phyloP scores from a whole-genome alignment of 2,329 filamentous ascomycete genomes.

The Diaporthe ampelina region DNA sequence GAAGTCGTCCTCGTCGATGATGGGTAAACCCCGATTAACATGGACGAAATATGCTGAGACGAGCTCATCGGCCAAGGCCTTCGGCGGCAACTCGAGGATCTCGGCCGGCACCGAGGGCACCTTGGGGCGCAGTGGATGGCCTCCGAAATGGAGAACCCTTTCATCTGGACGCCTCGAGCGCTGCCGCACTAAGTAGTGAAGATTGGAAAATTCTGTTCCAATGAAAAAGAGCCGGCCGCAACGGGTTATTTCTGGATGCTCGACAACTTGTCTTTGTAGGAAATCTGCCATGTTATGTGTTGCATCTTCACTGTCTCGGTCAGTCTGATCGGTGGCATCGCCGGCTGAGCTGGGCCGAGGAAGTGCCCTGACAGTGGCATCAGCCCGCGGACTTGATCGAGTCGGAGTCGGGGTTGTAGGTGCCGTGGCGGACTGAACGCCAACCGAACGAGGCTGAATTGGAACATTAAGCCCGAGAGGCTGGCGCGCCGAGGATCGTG shows the following conservation, averaged over 20 bases:
- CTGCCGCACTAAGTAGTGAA: conserved; percentile 3
- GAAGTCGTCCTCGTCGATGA: conserved; percentile 10
- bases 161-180: not conserved
- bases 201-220: conserved; percentile 7
- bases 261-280: not conserved
- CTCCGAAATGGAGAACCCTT: conserved; percentile 3
- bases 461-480: not conserved
- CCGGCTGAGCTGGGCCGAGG: not conserved
- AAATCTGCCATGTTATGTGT: conserved; percentile 12
- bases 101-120: not conserved
- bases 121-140: not conserved
- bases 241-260: conserved; percentile 6
- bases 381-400: not conserved
- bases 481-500: not conserved
- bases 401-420: not conserved
- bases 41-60: not conserved
- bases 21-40: not conserved
- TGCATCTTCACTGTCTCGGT: not conserved
- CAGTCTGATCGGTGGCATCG: not conserved
- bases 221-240: conserved; percentile 15
- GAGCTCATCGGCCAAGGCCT: conserved; percentile 6
- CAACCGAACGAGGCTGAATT: conserved; percentile 4
- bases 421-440: not conserved
- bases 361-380: too few relatives aligned
- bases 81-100: not conserved